phyloP scores from a whole-genome alignment of 208 protist species.

The Leishmania lainsoni region DNA sequence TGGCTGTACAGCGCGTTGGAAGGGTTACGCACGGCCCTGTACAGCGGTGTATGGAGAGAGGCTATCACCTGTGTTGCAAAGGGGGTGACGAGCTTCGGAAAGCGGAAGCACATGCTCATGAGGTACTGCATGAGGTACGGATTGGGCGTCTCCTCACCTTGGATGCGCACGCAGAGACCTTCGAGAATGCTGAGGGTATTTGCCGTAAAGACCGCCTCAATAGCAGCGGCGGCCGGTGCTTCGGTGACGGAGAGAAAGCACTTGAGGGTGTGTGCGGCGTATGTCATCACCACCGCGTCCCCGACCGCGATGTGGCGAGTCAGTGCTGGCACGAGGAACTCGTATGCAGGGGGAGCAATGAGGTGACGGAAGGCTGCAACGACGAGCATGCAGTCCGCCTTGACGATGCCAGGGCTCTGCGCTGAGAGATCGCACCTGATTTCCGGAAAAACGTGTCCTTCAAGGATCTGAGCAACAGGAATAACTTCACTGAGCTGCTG shows the following conservation, averaged over 20 bases:
- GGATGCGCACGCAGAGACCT: constrained; percentile 85
- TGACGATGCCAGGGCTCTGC: constrained; percentile 84
- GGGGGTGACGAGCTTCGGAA: constrained; percentile 44
- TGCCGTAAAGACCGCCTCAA: constrained; percentile 47
- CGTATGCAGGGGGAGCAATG: constrained; percentile 47
- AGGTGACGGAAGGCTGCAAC: constrained; percentile 94
- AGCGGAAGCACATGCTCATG: constrained; percentile 67
- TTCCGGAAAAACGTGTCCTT: constrained; percentile 87
- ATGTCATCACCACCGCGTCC: constrained; percentile 91
- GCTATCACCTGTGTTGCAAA: constrained; percentile 69
- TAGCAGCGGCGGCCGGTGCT: constrained; percentile 34
- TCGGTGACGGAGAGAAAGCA: constrained; percentile 79
- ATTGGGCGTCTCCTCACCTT: constrained; percentile 62
- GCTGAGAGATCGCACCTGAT: constrained; percentile 50
- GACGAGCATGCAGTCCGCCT: constrained; percentile 96
- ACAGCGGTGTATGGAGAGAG: constrained; percentile 49
- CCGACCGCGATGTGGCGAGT: constrained; percentile 63
- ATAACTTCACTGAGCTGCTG: constrained; percentile 80
- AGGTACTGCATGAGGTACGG: constrained; percentile 94
- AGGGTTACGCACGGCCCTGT: constrained; percentile 86
- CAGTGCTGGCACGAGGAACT: constrained; percentile 70
- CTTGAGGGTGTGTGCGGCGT: constrained; percentile 94
- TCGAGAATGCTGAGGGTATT: constrained; percentile 66
- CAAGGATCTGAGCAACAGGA: constrained; percentile 89
- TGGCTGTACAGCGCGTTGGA: constrained; percentile 96